Conservation (phyloP, 345 rosid species). For the Citrus maxima region DNA sequence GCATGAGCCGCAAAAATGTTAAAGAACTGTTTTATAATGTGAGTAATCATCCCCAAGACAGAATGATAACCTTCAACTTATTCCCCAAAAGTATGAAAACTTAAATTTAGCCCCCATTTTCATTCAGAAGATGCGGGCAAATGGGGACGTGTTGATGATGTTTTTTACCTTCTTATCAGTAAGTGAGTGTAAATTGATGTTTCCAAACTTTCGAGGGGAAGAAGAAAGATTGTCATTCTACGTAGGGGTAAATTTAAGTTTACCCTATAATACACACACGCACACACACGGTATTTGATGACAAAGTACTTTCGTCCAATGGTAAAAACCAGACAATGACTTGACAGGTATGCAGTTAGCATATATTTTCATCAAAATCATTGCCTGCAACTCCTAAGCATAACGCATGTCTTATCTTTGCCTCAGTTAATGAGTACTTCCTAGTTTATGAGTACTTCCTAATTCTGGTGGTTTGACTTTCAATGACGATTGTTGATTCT, state of each 20-base stretch:
- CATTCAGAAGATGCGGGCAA: no score
- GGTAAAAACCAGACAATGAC: not conserved
- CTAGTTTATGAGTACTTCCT: not conserved
- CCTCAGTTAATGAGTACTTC: not conserved
- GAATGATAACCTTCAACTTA: no score
- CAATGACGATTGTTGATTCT: not conserved
- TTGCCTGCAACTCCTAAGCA: not conserved
- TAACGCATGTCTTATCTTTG: not conserved
- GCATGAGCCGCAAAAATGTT: slow-evolving; percentile 22
- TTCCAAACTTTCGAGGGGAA: no score
- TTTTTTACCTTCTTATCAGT: no score
- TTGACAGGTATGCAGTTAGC: not conserved
- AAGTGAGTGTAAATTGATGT: no score
- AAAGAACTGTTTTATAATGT: not conserved
- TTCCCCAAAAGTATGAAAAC: no score
- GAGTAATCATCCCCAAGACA: no score
- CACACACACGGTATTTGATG: not conserved
- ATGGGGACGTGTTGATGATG: no score
- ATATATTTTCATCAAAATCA: not conserved
- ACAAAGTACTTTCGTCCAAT: not conserved
- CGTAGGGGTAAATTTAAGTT: no score
- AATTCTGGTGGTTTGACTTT: not conserved
- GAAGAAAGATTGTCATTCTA: no score
- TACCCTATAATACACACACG: no score
- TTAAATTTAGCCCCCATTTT: no score